Base-by-base conservation (phyloP, 139 green algal genomes). In the Chlamydomonas schloesseri region DNA sequence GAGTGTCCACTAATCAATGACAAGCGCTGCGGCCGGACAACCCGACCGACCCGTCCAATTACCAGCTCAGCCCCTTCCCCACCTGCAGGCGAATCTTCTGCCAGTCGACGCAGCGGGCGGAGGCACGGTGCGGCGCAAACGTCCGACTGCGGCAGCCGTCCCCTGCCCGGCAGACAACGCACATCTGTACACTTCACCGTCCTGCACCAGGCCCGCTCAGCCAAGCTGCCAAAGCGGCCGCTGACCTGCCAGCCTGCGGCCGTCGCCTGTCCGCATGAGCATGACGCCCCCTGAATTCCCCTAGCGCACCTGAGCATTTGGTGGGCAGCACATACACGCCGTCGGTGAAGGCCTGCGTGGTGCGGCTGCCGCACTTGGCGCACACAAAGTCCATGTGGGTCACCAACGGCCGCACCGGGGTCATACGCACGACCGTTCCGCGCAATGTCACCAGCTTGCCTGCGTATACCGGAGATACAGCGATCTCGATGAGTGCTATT, bases 361-460 rank as follows among this genome's bases (percentile, higher is more conserved):
- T 75, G 4, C 36, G 64, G 46, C 53, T 70, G 64, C 92, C 89
- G 84, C 96, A 98, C 89, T 96, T 97, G 79, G 81, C 91, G 88
- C 96, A 99, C 0, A 91, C 87, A 86, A 98, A 98, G 29, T 87
- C 76, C 93, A 98, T 94, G 15, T 83, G 47, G 1, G 73, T 91
- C 20, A 97, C 88, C 55, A 97, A 81, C 1, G 96, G 94, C 37
- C 88, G 89, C 37, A 96, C 85, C 11, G 89, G 85, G 29, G 91
- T 94, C 75, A 94, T 90, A 18, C 96, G 91, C 64, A 96, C 90
- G 0, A 99, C 94, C 0, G 94, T 98, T 68, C 96, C 96, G 3
- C 87, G 88, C 37, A 99, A 71, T 4, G 91, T 96, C 1, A 96
- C 95, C 42, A 99, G 87, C 74, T 91, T 94, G 57, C 94, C 95